Evolutionary conservation across 192 early-diverging fungal genomes (phyloP).

Genomic region (Umbelopsis ramanniana): DNA sequence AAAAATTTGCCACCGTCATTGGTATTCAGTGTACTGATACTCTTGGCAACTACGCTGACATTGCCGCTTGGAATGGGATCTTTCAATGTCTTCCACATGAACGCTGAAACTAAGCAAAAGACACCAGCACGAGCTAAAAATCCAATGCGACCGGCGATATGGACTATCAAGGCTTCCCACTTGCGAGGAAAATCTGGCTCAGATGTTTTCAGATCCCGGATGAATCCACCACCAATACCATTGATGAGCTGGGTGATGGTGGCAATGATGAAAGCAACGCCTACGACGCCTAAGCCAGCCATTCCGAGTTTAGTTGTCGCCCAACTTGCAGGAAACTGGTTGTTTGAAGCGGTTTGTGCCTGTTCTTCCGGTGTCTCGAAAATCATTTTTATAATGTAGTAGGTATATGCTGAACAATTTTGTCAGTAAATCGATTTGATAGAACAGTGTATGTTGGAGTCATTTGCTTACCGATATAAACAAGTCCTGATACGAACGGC

Average conservation of each 20-base stretch:
- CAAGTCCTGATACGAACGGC: constrained; percentile 49
- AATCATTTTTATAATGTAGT: constrained; percentile 47
- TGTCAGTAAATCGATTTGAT: not conserved
- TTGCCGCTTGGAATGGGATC: constrained; percentile 27
- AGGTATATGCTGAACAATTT: constrained; percentile 38
- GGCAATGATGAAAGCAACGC: constrained; percentile 50
- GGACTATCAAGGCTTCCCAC: constrained; percentile 37
- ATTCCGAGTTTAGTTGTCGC: constrained; percentile 29
- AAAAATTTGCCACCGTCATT: constrained; percentile 34
- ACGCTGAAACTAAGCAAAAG: constrained; percentile 45
- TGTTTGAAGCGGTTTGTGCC: constrained; percentile 35
- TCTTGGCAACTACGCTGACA: constrained; percentile 35
- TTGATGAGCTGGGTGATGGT: constrained; percentile 48
- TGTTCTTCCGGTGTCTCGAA: constrained; percentile 33
- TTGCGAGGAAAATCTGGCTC: constrained; percentile 23
- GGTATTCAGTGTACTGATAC: constrained; percentile 33
- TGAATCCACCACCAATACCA: constrained; percentile 44
- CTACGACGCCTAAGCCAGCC: constrained; percentile 38
- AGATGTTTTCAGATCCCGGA: constrained; percentile 31
- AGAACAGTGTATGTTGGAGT: not conserved
- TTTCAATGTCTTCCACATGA: constrained; percentile 38
- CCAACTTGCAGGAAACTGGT: constrained; percentile 45
- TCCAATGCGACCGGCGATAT: constrained; percentile 46
- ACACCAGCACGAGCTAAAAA: constrained; percentile 48
- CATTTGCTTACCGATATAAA: constrained; percentile 36